Conservation (phyloP, 176 grass and related monocot species). For the Chrysopogon serrulatus region DNA sequence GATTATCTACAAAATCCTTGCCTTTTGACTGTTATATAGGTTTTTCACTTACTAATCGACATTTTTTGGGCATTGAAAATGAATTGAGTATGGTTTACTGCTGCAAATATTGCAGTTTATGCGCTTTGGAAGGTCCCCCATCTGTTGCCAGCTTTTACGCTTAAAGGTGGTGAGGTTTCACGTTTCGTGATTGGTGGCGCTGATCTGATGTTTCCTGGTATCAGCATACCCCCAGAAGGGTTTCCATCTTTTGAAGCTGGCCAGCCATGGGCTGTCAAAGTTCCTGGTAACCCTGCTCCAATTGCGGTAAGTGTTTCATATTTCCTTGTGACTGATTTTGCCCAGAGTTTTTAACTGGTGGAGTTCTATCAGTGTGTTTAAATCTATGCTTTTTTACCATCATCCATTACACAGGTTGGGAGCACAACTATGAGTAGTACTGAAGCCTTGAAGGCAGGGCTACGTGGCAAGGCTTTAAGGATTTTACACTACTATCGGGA, state of each 20-base stretch:
- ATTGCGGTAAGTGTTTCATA: slow-evolving; percentile 75
- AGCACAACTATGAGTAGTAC: slow-evolving; percentile 69
- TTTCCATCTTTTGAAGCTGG: slow-evolving; percentile 80
- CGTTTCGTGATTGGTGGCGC: slow-evolving; percentile 74
- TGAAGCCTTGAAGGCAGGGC: slow-evolving; percentile 71
- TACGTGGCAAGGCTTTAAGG: slow-evolving; percentile 85
- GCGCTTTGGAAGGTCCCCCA: slow-evolving; percentile 83
- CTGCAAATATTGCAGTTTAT: slow-evolving; percentile 67
- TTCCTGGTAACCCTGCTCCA: slow-evolving; percentile 82
- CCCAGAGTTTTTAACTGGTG: neutral
- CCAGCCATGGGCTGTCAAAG: slow-evolving; percentile 83
- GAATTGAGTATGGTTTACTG: slow-evolving; percentile 12
- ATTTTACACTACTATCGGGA: slow-evolving; percentile 80
- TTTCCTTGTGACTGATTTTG: neutral
- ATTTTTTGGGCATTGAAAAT: neutral
- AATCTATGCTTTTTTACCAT: neutral
- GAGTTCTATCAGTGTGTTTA: slow-evolving; percentile 17
- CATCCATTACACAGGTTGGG: slow-evolving; percentile 54
- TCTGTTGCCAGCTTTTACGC: slow-evolving; percentile 83
- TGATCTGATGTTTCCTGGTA: slow-evolving; percentile 98
- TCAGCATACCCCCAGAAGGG: slow-evolving; percentile 74
- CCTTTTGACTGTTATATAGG: neutral
- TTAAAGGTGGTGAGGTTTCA: slow-evolving; percentile 91
- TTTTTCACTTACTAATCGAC: neutral
- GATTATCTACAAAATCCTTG: neutral